Conservation (phyloP, 2,329 filamentous ascomycete species). For the Penicillium crustosum region DNA sequence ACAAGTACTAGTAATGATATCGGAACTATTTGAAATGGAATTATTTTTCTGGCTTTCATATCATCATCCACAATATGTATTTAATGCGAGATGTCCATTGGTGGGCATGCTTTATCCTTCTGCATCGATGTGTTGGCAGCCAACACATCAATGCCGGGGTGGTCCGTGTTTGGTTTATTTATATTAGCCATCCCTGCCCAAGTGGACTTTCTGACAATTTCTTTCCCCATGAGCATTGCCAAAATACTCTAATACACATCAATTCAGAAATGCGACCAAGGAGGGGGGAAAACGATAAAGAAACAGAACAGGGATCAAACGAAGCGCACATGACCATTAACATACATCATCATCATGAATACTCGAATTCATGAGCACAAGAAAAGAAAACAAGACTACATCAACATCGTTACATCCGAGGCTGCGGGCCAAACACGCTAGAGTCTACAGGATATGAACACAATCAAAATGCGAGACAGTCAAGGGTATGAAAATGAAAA, state of each 20-base stretch:
- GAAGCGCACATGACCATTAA: constrained; percentile 5
- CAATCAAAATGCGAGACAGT: constrained; percentile 15
- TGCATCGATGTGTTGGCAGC: constrained; percentile 12
- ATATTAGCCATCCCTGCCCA: constrained; percentile 11
- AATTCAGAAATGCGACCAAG: not conserved
- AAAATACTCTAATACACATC: not conserved
- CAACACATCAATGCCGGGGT: constrained; percentile 23
- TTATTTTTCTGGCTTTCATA: not conserved
- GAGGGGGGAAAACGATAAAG: not conserved
- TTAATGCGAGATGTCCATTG: not conserved
- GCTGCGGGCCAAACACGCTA: constrained; percentile 36
- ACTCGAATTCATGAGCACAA: not conserved
- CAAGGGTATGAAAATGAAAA: constrained; percentile 10
- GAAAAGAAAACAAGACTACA: constrained; percentile 17
- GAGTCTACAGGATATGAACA: constrained; percentile 25
- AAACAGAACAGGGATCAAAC: constrained; percentile 7
- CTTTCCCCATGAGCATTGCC: not conserved
- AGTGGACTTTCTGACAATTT: not conserved
- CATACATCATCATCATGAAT: constrained; percentile 8
- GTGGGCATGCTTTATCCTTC: not conserved
- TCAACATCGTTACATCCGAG: constrained; percentile 53
- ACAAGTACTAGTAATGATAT: not conserved
- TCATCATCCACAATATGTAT: not conserved
- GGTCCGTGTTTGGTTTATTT: constrained; percentile 28
- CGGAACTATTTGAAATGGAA: not conserved